Evolutionary conservation across 1,284 basidiomycete genomes (phyloP).

Genomic region (Rhodotorula sp.): DNA sequence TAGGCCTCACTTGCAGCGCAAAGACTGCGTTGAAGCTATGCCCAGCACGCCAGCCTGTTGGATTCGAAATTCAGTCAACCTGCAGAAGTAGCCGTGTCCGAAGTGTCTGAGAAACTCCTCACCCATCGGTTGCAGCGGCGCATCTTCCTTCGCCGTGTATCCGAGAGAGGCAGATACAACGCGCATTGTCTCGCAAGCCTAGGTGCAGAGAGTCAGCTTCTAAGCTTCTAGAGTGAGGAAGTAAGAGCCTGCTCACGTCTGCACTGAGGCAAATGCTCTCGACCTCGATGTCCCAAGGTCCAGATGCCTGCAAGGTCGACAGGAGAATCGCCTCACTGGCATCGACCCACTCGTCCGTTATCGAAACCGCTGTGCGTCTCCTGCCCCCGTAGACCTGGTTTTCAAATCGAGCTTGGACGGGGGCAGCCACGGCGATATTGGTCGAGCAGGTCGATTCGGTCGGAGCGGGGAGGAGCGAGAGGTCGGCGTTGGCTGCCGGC

Average conservation of each 20-base stretch:
- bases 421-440: conserved; percentile 59
- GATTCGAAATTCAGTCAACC: neutral
- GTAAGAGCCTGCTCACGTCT: conserved; percentile 49
- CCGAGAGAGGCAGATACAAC: conserved; percentile 18
- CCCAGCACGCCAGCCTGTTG: conserved; percentile 61
- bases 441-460: conserved; percentile 64
- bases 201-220: neutral
- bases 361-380: conserved; percentile 57
- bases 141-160: neutral
- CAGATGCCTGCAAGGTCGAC: conserved; percentile 56
- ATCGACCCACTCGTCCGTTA: conserved; percentile 58
- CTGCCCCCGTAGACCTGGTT: conserved; percentile 56
- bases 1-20: conserved; percentile 51
- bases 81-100: accelerated
- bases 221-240: no score
- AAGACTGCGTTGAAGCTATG: conserved; percentile 63
- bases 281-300: conserved; percentile 43
- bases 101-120: no score
- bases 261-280: conserved; percentile 52
- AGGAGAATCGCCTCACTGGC: conserved; percentile 61
- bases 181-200: neutral
- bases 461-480: conserved; percentile 20
- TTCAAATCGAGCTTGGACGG: conserved; percentile 58
- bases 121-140: neutral
- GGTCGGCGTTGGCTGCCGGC: conserved; percentile 11